Conservation (phyloP, 495 filamentous ascomycete species). For the Penicillium diatomitis region DNA sequence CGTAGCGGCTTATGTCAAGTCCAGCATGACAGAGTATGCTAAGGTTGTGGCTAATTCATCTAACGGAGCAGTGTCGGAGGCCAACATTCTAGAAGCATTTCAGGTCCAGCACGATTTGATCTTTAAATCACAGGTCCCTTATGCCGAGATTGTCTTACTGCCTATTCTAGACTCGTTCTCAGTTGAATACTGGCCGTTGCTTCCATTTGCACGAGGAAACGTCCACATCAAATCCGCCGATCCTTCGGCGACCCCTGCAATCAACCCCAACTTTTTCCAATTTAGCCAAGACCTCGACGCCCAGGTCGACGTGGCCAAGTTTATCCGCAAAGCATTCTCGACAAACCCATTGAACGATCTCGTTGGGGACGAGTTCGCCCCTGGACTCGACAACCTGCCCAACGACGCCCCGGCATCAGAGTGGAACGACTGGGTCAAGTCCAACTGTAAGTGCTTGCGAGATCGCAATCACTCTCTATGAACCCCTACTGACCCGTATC, state of each 20-base stretch:
- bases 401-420: constrained; percentile 5
- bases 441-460: constrained; percentile 11
- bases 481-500: constrained; percentile 2
- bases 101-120: constrained; percentile 34
- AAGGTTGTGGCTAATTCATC: constrained; percentile 15
- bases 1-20: constrained; percentile 14
- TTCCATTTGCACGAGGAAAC: constrained; percentile 42
- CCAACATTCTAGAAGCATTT: constrained; percentile 17
- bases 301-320: constrained; percentile 15
- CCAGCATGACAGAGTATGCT: constrained; percentile 19
- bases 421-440: constrained; percentile 14
- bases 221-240: constrained; percentile 21
- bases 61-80: constrained; percentile 17
- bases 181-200: constrained; percentile 30
- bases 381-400: constrained; percentile 10
- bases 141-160: constrained; percentile 27
- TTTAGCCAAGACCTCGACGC: constrained; percentile 12
- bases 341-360: constrained; percentile 10
- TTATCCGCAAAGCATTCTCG: constrained; percentile 11
- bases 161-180: constrained; percentile 10
- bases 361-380: constrained; percentile 11
- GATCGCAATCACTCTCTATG: neutral
- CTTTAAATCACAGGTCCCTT: constrained; percentile 32
- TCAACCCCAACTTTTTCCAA: constrained; percentile 22
- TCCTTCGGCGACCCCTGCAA: constrained; percentile 3